Conservation (phyloP, 2,329 filamentous ascomycete genomes). For the Aschersonia sp. region DNA sequence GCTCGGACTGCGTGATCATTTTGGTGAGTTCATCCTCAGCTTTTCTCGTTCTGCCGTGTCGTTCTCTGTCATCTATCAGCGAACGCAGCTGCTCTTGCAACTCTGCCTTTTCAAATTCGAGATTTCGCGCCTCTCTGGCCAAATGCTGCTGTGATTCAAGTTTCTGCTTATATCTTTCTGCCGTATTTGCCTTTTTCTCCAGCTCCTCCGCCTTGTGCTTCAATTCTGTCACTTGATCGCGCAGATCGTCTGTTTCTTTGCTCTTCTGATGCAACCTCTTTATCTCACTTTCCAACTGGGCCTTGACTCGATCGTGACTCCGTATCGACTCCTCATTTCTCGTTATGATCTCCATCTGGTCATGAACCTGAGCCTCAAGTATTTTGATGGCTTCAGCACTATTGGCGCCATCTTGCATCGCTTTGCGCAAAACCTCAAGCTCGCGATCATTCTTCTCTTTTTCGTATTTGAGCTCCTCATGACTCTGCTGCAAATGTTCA, state of each 20-base stretch:
- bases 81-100: slow-evolving; percentile 30
- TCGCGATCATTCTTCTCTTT: slow-evolving; percentile 42
- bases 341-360: slow-evolving; percentile 59
- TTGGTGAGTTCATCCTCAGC: slow-evolving; percentile 24
- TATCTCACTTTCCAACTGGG: slow-evolving; percentile 44
- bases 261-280: slow-evolving; percentile 29
- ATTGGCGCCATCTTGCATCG: slow-evolving; percentile 36
- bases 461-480: slow-evolving; percentile 51
- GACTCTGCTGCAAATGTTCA: slow-evolving; percentile 43
- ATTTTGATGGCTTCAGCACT: slow-evolving; percentile 36
- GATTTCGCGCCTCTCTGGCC: slow-evolving; percentile 38
- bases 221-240: slow-evolving; percentile 45
- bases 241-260: slow-evolving; percentile 33
- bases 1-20: slow-evolving; percentile 26
- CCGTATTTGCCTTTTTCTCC: slow-evolving; percentile 47
- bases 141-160: slow-evolving; percentile 40
- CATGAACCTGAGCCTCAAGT: slow-evolving; percentile 41
- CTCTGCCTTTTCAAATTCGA: slow-evolving; percentile 40
- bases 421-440: slow-evolving; percentile 32
- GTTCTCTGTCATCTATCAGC: slow-evolving; percentile 20
- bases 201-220: slow-evolving; percentile 43
- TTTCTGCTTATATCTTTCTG: slow-evolving; percentile 48
- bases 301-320: slow-evolving; percentile 18
- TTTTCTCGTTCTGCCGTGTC: slow-evolving; percentile 17
- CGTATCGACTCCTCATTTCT: slow-evolving; percentile 41